phyloP scores from a whole-genome alignment of 2,329 filamentous ascomycete species.

The Ophiostoma angusticollis region DNA sequence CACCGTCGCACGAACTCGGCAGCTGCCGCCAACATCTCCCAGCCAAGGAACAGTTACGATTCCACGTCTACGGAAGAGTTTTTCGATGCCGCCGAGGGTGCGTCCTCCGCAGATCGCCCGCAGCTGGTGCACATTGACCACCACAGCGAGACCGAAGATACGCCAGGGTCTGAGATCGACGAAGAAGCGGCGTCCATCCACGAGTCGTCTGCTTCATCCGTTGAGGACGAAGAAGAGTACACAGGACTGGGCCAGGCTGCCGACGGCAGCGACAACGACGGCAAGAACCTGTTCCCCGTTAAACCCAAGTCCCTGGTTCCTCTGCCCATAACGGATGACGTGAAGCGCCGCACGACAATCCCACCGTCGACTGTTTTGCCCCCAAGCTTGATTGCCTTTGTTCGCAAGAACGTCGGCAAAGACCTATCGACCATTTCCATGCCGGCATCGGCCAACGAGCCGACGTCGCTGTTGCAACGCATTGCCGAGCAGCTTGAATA shows the following conservation, averaged over 20 bases:
- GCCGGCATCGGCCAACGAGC: conserved; percentile 95
- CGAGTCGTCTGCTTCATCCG: conserved; percentile 48
- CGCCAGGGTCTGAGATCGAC: conserved; percentile 40
- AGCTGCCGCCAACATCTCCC: conserved; percentile 16
- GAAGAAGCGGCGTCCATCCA: conserved; percentile 45
- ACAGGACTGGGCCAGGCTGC: conserved; percentile 13
- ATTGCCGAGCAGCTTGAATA: conserved; percentile 88
- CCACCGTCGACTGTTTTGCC: conserved; percentile 63
- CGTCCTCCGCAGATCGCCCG: conserved; percentile 21
- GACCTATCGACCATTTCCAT: conserved; percentile 94
- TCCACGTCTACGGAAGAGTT: conserved; percentile 78
- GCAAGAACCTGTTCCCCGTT: conserved; percentile 54
- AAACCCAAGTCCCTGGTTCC: conserved; percentile 67
- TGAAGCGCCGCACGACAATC: conserved; percentile 58
- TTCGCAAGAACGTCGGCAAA: conserved; percentile 96
- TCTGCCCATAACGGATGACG: conserved; percentile 53
- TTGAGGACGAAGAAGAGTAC: conserved; percentile 44
- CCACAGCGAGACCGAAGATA: conserved; percentile 12
- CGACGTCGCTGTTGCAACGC: conserved; percentile 74
- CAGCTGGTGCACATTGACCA: conserved; percentile 17
- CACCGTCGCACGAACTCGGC: conserved; percentile 51
- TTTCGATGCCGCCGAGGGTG: conserved; percentile 76
- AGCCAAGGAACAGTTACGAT: conserved; percentile 56
- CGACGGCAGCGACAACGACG: conserved; percentile 17
- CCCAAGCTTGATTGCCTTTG: conserved; percentile 83